A percentile compares a stretch with the other conserved stretches of the same genome.
Conservation (phyloP, 164 flowering plant species). For the Tetracentron sinense region DNA sequence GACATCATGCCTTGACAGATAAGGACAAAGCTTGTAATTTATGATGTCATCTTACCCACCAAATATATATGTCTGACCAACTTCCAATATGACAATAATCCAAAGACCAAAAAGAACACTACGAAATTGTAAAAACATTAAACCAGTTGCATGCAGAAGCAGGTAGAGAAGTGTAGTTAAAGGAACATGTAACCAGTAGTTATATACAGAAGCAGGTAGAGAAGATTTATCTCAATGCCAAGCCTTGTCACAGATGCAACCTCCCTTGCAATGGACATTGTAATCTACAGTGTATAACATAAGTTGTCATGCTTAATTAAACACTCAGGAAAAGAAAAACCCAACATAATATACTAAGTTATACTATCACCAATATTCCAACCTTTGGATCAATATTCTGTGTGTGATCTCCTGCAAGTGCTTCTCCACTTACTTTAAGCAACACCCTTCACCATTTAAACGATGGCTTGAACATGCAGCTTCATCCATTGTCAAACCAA, state of each 20-base stretch:
- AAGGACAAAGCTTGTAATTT: neutral
- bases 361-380: conserved; percentile 2
- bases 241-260: conserved; percentile 91
- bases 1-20: neutral
- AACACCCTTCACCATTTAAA: conserved; percentile 86
- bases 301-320: neutral
- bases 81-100: no score
- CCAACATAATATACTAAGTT: neutral
- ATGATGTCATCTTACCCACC: neutral
- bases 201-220: no score
- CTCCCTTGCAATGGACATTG: conserved; percentile 95
- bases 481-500: conserved; percentile 48
- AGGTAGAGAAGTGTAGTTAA: no score
- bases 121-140: no score
- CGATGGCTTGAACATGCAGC: conserved; percentile 36
- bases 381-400: conserved; percentile 98
- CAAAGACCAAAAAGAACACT: no score
- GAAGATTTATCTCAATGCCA: conserved; percentile 77
- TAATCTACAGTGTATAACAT: conserved; percentile 44
- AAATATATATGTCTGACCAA: neutral
- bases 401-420: conserved; percentile 83
- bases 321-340: neutral
- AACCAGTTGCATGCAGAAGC: no score
- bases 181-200: no score
- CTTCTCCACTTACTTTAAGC: conserved; percentile 99